These are phyloP conservation scores for Solanum tarijense DNA, from an alignment of 257 asterid species.

Conservation along the genomic window DNA sequence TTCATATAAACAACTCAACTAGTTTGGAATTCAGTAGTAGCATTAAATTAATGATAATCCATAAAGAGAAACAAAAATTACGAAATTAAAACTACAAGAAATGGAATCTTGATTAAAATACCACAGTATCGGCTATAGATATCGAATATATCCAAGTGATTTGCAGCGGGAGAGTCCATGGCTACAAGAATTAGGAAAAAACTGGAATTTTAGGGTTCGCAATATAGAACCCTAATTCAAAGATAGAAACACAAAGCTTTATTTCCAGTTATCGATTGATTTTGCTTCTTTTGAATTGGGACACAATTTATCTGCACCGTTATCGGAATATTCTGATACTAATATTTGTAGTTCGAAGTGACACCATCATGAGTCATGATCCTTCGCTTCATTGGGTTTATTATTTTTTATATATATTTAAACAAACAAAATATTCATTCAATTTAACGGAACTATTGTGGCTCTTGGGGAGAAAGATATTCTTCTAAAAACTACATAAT, in stretches of 20 bases:
- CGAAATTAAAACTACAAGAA: neutral
- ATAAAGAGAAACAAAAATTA: constrained; percentile 1
- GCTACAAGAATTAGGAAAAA: neutral
- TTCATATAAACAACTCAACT: neutral
- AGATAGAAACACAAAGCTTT: neutral
- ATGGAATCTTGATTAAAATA: constrained; percentile 10
- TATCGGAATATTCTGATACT: neutral
- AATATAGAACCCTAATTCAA: neutral
- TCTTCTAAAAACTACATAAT: neutral
- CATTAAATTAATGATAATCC: neutral
- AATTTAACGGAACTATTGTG: neutral
- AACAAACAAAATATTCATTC: neutral
- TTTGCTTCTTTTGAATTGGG: neutral
- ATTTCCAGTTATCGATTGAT: neutral
- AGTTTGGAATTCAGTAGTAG: neutral
- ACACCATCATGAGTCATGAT: neutral
- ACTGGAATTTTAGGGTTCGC: neutral
- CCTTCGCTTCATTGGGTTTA: neutral
- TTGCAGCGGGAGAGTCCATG: constrained; percentile 36
- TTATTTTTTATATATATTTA: neutral
- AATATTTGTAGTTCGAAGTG: neutral
- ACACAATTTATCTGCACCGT: neutral
- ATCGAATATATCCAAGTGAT: constrained; percentile 41
- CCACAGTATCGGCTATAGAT: constrained; percentile 67
- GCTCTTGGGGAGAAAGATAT: neutral